Conservation (phyloP, 2,329 filamentous ascomycete species). For the Cordyceps pruinosa region DNA sequence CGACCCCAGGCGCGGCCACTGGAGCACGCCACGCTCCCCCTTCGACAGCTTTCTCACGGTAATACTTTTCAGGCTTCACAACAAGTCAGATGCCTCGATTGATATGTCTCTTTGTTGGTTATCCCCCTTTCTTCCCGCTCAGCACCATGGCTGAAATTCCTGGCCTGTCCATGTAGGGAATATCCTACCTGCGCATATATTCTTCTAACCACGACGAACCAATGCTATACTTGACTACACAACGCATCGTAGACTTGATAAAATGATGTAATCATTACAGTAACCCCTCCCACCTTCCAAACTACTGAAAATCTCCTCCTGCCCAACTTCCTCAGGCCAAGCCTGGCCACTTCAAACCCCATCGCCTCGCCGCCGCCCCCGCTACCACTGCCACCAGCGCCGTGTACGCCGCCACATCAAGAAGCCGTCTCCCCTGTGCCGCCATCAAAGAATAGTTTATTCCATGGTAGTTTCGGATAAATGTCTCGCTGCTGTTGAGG, state of each 20-base stretch:
- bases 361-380: constrained; percentile 4
- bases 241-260: too few species aligned
- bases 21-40: neutral
- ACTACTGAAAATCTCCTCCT: neutral
- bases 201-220: neutral
- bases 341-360: neutral
- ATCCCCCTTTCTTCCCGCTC: neutral
- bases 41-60: neutral
- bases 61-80: neutral
- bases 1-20: neutral
- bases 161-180: too few species aligned
- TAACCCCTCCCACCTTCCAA: neutral
- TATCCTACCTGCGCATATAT: too few species aligned
- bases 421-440: neutral
- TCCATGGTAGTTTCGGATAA: neutral
- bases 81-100: neutral
- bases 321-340: neutral
- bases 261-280: neutral
- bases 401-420: constrained; percentile 8
- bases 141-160: too few species aligned
- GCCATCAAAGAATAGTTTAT: neutral
- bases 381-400: neutral
- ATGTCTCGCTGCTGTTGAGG: neutral
- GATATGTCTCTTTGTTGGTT: neutral
- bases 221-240: neutral